Base-by-base conservation (phyloP, 2,329 filamentous ascomycete genomes). In the Thermothelomyces thermophilus region DNA sequence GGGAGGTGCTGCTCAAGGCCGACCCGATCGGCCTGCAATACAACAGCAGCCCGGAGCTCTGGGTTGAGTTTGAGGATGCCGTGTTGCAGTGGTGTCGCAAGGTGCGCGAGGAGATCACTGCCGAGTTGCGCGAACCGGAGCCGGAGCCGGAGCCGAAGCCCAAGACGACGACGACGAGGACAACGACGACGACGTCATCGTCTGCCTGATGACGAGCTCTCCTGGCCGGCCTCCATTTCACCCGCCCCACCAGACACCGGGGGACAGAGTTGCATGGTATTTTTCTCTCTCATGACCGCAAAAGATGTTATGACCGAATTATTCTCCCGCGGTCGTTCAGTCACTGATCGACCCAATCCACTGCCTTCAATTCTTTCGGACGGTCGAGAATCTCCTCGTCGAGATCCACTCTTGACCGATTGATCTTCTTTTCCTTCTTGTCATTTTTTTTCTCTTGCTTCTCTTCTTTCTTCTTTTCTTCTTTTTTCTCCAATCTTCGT, bases 1-100 rank as follows among this genome's bases (percentile, higher is more conserved):
- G 91, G 84, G 93, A 97, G 68, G 80, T 90, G 34, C 79, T 86
- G 58, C 74, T 97, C 45, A 80, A 84, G 56, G 76, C 95, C 47
- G 89, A 96, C 62, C 88, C 91, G 19, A 84, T 94, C 68, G 89
- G 85, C 24, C 79, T 96, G 7, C 90, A 95, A 19, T 86, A 90
- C 63, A 84, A 84, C 62, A 84, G 76, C 52, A 75, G 79, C 43
- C 76, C 76, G 1, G 75, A 80, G 46, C 82, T 82, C 11, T 96
- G 90, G 90, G 72, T 77, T 45, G 79, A 83, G 48, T 94, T 98
- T 56, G 90, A 98, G 65, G 74, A 79, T 5, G 90, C 90, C 24
- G 75, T 98, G 43, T 76, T 89, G 64, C 75, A 80, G 62, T 98
- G 93, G 93, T 90, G 86, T 66, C 77, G 76, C 57, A 83, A 79